These are phyloP conservation scores for Fusarium albidum DNA, from an alignment of 2,329 filamentous ascomycete genomes.

Conservation along the genomic window DNA sequence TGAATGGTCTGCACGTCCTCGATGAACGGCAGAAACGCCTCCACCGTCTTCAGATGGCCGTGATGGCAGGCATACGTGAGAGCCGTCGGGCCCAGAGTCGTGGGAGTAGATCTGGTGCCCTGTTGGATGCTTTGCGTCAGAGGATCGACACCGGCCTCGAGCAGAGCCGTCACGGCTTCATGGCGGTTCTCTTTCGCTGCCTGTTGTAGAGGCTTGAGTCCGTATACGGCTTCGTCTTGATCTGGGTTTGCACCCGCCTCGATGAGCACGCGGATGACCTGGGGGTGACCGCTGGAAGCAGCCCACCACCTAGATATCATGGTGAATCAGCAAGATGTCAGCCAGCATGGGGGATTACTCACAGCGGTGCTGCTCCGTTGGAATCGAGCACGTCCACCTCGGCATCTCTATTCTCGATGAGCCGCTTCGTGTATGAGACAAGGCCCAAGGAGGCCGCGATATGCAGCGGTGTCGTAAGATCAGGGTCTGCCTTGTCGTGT, in stretches of 20 bases:
- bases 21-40: constrained; percentile 40
- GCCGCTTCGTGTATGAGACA: constrained; percentile 25
- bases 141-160: constrained; percentile 47
- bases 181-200: constrained; percentile 43
- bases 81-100: constrained; percentile 36
- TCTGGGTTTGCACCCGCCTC: constrained; percentile 39
- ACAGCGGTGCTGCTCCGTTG: constrained; percentile 35
- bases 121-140: constrained; percentile 40
- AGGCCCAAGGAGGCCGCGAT: constrained; percentile 31
- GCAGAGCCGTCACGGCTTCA: constrained; percentile 39
- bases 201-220: constrained; percentile 46
- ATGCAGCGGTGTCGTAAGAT: constrained; percentile 11
- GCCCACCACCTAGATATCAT: constrained; percentile 29
- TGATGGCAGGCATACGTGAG: constrained; percentile 43
- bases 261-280: constrained; percentile 29
- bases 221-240: constrained; percentile 22
- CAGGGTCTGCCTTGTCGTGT: not conserved
- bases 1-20: constrained; percentile 35
- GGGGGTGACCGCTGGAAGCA: constrained; percentile 29
- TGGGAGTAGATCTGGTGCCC: constrained; percentile 15
- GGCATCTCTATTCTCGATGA: constrained; percentile 14
- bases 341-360: constrained; percentile 1
- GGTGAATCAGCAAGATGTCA: not conserved
- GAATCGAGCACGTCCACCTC: constrained; percentile 26
- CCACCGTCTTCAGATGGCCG: constrained; percentile 38